Evolutionary conservation across 805 yeast species (phyloP).

Genomic region (Blastobotrys mokoenaii): DNA sequence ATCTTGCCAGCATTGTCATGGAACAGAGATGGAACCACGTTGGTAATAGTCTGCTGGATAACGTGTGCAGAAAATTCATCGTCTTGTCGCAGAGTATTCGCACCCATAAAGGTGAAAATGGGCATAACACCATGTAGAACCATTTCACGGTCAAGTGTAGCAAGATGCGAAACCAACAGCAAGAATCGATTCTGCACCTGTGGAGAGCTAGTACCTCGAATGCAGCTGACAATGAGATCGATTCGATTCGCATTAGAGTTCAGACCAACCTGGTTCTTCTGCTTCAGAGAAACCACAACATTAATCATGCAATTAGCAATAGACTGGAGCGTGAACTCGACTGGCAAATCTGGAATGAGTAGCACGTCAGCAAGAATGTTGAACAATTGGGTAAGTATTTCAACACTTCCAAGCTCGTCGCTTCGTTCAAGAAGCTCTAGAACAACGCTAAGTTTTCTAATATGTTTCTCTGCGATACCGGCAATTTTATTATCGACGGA

Average conservation of each 20-base stretch:
- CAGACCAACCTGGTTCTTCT: slow-evolving; percentile 32
- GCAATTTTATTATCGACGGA: slow-evolving; percentile 55
- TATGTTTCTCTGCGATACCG: slow-evolving; percentile 66
- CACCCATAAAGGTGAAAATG: slow-evolving; percentile 98
- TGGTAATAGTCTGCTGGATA: slow-evolving; percentile 81
- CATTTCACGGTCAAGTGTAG: slow-evolving; percentile 81
- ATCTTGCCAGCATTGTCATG: slow-evolving; percentile 33
- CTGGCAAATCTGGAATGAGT: slow-evolving; percentile 77
- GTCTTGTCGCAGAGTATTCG: slow-evolving; percentile 92
- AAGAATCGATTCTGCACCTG: slow-evolving; percentile 88
- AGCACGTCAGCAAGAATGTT: slow-evolving; percentile 32
- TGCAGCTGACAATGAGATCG: slow-evolving; percentile 83
- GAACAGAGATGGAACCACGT: slow-evolving; percentile 86
- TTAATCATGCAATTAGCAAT: slow-evolving; percentile 78
- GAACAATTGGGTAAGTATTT: slow-evolving; percentile 28
- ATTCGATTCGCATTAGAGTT: slow-evolving; percentile 71
- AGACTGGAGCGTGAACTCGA: slow-evolving; percentile 83
- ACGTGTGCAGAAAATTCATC: slow-evolving; percentile 91
- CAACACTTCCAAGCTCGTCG: slow-evolving; percentile 21
- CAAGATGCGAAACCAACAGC: slow-evolving; percentile 78
- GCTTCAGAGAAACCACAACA: slow-evolving; percentile 47
- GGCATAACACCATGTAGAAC: slow-evolving; percentile 97
- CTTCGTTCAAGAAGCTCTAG: slow-evolving; percentile 67
- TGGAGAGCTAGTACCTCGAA: slow-evolving; percentile 82
- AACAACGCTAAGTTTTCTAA: slow-evolving; percentile 67